A percentile compares a stretch with the other conserved stretches of the same genome.
Conservation (phyloP, 345 rosid species). For the Raphanus raphanistrum region DNA sequence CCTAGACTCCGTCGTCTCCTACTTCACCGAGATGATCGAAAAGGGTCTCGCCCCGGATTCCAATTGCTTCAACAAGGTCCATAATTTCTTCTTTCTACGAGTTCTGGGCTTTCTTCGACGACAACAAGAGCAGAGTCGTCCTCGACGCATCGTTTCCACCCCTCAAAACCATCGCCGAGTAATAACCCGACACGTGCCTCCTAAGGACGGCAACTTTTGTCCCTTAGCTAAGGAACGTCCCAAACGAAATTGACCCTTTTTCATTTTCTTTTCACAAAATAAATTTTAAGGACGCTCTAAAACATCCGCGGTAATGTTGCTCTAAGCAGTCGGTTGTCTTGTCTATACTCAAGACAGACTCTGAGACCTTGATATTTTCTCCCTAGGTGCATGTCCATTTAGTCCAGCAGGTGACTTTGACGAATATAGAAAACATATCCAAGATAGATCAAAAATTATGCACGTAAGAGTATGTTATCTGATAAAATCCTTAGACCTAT, state of each 20-base stretch:
- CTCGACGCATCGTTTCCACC: slow-evolving; percentile 31
- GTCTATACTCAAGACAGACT: no score
- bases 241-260: no score
- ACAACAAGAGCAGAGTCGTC: slow-evolving; percentile 31
- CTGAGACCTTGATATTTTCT: not conserved
- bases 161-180: no score
- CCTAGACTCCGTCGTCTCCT: slow-evolving; percentile 44
- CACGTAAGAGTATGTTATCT: not conserved
- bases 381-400: not conserved
- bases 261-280: no score
- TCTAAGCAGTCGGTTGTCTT: no score
- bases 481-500: not conserved
- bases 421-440: not conserved
- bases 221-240: no score
- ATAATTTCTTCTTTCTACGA: slow-evolving; percentile 43
- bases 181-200: no score
- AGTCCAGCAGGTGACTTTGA: not conserved
- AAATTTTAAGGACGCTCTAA: no score
- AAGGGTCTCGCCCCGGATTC: slow-evolving; percentile 47
- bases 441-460: no score
- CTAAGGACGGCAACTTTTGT: no score
- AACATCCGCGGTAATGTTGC: no score
- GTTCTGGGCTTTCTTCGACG: slow-evolving; percentile 48
- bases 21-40: slow-evolving; percentile 52
- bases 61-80: slow-evolving; percentile 49